Evolutionary conservation across 75 land plant genomes (phyloP).

Genomic region (Sequoiadendron giganteum): DNA sequence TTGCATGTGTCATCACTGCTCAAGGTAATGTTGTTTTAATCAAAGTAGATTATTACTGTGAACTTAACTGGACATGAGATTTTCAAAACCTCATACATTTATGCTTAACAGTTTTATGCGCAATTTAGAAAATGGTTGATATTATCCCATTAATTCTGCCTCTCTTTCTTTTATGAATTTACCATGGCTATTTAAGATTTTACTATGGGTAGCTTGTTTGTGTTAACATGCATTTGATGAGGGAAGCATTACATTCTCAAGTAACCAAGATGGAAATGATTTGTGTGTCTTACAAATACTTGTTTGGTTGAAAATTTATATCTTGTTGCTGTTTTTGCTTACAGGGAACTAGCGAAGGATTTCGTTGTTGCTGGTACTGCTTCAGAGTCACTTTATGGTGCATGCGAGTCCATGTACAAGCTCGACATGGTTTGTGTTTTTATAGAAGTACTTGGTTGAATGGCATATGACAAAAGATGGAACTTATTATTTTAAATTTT

Average conservation of each 20-base stretch:
- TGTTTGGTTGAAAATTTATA: not conserved
- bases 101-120: not conserved
- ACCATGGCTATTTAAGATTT: no score
- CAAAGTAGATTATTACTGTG: not conserved
- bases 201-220: no score
- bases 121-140: not conserved
- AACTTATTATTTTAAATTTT: not conserved
- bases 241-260: not conserved
- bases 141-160: not conserved
- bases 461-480: not conserved
- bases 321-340: not conserved
- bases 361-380: constrained; percentile 98
- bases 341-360: constrained; percentile 92
- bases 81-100: not conserved
- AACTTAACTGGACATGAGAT: not conserved
- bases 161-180: not conserved
- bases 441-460: not conserved
- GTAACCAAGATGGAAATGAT: not conserved
- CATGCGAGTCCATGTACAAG: constrained; percentile 98
- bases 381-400: constrained; percentile 94
- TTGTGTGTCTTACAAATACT: not conserved
- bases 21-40: not conserved
- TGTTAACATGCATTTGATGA: not conserved
- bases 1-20: not conserved
- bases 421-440: constrained; percentile 73